Evolutionary conservation across 176 grass and related monocot genomes (phyloP), one percentile per base, ranked within the genome.

Genomic region (Olyra latifolia): DNA sequence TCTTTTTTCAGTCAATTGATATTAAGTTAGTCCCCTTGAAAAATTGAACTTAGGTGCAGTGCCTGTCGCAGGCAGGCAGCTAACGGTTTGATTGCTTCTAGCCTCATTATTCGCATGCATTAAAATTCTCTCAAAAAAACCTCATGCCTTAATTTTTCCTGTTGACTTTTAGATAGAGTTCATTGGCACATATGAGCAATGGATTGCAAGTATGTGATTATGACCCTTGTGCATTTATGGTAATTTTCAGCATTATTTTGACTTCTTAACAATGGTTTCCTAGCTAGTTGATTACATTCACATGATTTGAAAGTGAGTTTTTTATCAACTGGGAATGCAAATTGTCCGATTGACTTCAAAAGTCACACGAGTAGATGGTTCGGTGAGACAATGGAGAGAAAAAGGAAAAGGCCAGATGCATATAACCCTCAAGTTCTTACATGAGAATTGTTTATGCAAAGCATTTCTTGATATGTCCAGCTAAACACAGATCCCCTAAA

Each of bases 361-460:
- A 75, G 67, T 80, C 76, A 19, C 24, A 32, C 62, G 57, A 68
- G 10, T 74, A 40, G 48, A 62, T 63, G 16, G 8, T 19, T 30
- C 22, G 16, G 19, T 55, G 66, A 85, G 24, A 43, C 62, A 55
- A 62, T 71, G 49, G 27, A 17, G 67, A 7, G 3, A 12, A 27
- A 63, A 54, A 16, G 24, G 30, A 38, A 13, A 41, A 5, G 0
- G 64, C 25, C 20, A 62, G 17, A 71, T 61, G 43, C 17, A 35
- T 32, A 14, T 5, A 75, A 42, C 62, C 54, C 11, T 29, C 50
- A 11, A 2, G 8, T 39, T 63, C 9, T 47, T 17, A 9, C 19
- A 53, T 13, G 9, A 46, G 45, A 54, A 58, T 46, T 62, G 12
- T 13, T 35, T 46, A 38, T 35, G 46, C 29, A 15, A 60, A 64